Evolutionary conservation across 1,284 basidiomycete species (phyloP).

Genomic region (Fomitopsis palustris): DNA sequence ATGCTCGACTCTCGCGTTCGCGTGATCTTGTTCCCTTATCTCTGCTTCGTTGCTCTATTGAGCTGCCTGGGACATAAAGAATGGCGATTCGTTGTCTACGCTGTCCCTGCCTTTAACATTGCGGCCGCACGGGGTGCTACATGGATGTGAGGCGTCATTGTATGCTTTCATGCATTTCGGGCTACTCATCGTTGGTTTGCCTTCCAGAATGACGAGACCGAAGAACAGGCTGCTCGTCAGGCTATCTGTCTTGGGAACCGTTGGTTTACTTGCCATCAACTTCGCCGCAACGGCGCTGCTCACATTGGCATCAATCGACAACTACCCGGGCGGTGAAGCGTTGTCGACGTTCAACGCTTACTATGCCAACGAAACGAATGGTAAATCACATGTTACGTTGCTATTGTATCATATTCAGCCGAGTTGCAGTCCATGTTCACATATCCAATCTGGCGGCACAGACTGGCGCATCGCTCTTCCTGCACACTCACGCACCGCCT

Average conservation of each 20-base stretch:
- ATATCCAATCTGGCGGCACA: slow-evolving; percentile 84
- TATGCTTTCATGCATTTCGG: too few species aligned
- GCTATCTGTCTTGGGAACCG: slow-evolving; percentile 39
- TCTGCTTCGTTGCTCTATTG: slow-evolving; percentile 62
- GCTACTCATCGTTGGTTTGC: too few species aligned
- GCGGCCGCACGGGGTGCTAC: slow-evolving; percentile 66
- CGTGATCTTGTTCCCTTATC: slow-evolving; percentile 46
- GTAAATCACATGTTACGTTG: slow-evolving; percentile 20
- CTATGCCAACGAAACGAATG: slow-evolving; percentile 32
- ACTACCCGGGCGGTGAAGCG: slow-evolving; percentile 91
- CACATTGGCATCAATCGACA: slow-evolving; percentile 60
- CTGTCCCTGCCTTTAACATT: slow-evolving; percentile 80
- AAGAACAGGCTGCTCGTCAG: slow-evolving; percentile 43
- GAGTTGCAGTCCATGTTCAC: slow-evolving; percentile 56
- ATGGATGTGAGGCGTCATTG: slow-evolving; percentile 63
- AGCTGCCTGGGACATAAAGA: slow-evolving; percentile 87
- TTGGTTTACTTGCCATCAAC: slow-evolving; percentile 52
- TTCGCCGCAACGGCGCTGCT: slow-evolving; percentile 47
- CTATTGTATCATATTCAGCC: neutral
- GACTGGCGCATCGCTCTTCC: slow-evolving; percentile 89
- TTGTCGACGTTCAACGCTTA: slow-evolving; percentile 59
- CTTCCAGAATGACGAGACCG: slow-evolving; percentile 40
- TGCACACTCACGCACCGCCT: slow-evolving; percentile 65
- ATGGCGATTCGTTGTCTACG: slow-evolving; percentile 94
- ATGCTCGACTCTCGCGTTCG: slow-evolving; percentile 46